These are phyloP conservation scores for Ophiostoma piceae DNA, from an alignment of 2,329 filamentous ascomycete genomes.

Conservation along the genomic window DNA sequence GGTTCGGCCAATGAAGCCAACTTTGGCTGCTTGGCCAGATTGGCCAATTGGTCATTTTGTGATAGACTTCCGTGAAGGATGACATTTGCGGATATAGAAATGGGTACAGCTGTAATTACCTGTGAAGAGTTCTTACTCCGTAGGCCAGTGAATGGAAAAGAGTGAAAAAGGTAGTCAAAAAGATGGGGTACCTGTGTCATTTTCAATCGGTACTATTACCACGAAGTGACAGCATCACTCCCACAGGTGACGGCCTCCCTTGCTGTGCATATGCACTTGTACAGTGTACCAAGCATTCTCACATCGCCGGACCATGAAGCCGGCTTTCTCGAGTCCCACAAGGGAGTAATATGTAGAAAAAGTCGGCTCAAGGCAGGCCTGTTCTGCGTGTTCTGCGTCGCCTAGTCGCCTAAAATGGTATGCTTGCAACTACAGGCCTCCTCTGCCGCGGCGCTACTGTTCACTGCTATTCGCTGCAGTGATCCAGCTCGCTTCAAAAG, in stretches of 20 bases:
- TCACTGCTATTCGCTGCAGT: not conserved
- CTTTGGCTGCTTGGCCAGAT: not conserved
- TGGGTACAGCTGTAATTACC: too few relatives aligned
- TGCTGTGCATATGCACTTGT: constrained; percentile 4
- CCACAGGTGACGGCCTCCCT: not conserved
- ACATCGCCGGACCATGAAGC: constrained; percentile 3
- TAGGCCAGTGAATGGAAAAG: too few relatives aligned
- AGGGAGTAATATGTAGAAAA: constrained; percentile 1
- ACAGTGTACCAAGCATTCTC: not conserved
- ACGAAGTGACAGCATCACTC: not conserved
- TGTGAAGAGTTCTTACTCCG: too few relatives aligned
- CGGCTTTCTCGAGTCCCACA: not conserved
- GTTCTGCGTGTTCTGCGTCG: not conserved
- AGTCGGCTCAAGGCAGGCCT: not conserved
- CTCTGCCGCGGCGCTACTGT: not conserved
- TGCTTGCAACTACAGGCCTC: not conserved
- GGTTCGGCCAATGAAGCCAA: not conserved
- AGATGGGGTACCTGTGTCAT: not conserved
- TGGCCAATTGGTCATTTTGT: not conserved
- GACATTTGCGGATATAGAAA: not conserved
- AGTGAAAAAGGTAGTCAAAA: too few relatives aligned
- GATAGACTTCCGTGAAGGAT: not conserved
- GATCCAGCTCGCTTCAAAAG: not conserved
- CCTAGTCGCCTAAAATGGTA: not conserved
- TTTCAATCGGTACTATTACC: not conserved